Base-by-base conservation (phyloP, 306 rosid species). In the Adenanthera pavonina region DNA sequence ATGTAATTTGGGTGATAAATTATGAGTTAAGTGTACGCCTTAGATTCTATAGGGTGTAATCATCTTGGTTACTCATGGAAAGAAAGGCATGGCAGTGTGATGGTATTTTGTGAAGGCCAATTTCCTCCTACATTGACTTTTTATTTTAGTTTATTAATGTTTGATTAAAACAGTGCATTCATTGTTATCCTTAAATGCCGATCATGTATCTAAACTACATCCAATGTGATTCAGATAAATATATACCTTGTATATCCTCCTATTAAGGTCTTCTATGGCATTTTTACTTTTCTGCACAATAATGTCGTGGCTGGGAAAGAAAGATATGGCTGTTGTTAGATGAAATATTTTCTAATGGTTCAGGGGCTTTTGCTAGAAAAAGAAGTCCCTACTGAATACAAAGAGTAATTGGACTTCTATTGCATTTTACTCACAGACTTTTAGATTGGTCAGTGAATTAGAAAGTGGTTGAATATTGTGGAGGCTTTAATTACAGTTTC, bases 1-100 rank as follows among this genome's bases (percentile, higher is more conserved):
- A 48, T 84, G 79, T 84, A 56, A 78, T 81, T 38, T 78, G 80
- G 80, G 76, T 56, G 80, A 81, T 80, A 72, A 84, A 78, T 79
- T 84, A 74, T 52, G 77, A 75, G 67, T 81, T 49, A 49, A 76
- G 60, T 84, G 40, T 70, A 82, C 64, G 20, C 71, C 69, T 72
- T 79, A 74, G 40, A 82, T 77, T 79, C 1, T 78, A 82, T 71
- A 65, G 82, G 69, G 65, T 75, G 74, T 75, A 75, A 69, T 71
- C 43, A 49, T 51, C 71, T 70, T 62, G 77, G 30, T 51, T 68
- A 48, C 73, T 35, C 49, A 34, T 38, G 61, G 54, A 67, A 81
- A 40, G 47, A 38, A 25, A 8, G 38, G 67, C 10, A 75, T 69
- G 53, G 54, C 35, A 33, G 43, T 62, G 51, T 14, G 15, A 25